A percentile compares a stretch with the other conserved stretches of the same genome.
Conservation (phyloP, 1,284 basidiomycete genomes). For the Tilletia walkeri region DNA sequence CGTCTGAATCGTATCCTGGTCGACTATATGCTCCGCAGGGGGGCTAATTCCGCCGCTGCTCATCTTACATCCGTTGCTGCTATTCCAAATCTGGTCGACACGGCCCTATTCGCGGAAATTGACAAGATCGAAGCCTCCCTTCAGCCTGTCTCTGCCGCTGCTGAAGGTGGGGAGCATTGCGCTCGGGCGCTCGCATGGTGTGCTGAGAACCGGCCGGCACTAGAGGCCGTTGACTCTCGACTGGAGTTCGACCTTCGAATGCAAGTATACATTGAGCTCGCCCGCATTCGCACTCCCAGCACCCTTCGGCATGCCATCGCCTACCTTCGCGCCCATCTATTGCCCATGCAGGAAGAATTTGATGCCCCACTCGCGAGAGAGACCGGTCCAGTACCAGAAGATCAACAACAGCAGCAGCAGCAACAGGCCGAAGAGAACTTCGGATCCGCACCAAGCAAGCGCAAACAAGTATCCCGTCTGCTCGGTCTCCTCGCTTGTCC, state of each 20-base stretch:
- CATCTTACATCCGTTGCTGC: slow-evolving; percentile 28
- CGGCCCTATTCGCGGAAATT: slow-evolving; percentile 76
- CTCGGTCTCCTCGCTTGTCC: slow-evolving; percentile 47
- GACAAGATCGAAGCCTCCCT: slow-evolving; percentile 79
- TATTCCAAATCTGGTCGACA: slow-evolving; percentile 63
- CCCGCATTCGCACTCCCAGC: slow-evolving; percentile 24
- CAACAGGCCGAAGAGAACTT: too few relatives aligned
- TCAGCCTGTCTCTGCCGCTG: slow-evolving; percentile 26
- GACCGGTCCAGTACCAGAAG: too few relatives aligned
- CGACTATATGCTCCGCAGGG: slow-evolving; percentile 80
- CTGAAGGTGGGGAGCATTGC: slow-evolving; percentile 59
- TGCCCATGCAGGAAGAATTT: slow-evolving; percentile 62
- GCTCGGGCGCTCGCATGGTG: slow-evolving; percentile 90
- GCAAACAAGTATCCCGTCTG: slow-evolving; percentile 25
- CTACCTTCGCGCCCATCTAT: slow-evolving; percentile 78
- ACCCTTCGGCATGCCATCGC: slow-evolving; percentile 71
- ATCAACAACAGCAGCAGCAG: slow-evolving; percentile 17
- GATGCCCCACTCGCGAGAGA: too few relatives aligned
- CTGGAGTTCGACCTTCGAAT: slow-evolving; percentile 92
- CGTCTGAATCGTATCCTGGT: slow-evolving; percentile 85
- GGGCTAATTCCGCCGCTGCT: slow-evolving; percentile 48
- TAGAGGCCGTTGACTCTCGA: slow-evolving; percentile 89
- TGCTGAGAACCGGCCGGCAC: slow-evolving; percentile 85
- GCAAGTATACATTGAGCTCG: slow-evolving; percentile 93
- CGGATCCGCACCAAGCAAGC: neutral